Evolutionary conservation across 495 filamentous ascomycete genomes (phyloP).

Genomic region (Penicillium tannophilum): DNA sequence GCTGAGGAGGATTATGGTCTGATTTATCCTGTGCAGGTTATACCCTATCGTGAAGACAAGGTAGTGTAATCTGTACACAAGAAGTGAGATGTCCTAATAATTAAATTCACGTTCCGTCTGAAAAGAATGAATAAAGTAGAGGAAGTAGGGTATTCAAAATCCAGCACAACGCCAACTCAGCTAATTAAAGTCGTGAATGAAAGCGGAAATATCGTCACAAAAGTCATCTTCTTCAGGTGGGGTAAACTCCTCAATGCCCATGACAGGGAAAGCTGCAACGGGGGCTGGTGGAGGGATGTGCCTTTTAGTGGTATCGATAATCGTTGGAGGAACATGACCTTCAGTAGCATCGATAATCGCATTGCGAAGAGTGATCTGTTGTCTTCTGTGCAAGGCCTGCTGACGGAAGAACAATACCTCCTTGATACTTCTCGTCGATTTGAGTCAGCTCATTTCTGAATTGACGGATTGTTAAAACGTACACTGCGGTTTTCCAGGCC

Average conservation of each 20-base stretch:
- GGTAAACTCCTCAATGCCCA: background rate
- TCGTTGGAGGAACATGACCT: background rate
- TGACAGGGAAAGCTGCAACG: background rate
- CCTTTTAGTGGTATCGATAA: background rate
- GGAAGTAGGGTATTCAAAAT: background rate
- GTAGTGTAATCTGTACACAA: background rate
- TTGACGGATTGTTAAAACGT: background rate
- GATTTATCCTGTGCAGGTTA: slow-evolving; percentile 3
- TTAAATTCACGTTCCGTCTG: no score
- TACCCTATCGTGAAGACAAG: slow-evolving; percentile 2
- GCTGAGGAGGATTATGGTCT: slow-evolving; percentile 2
- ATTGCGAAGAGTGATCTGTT: background rate
- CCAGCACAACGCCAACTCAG: background rate
- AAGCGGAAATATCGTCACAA: background rate
- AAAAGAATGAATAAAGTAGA: background rate
- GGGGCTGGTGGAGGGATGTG: no score
- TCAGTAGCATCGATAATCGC: background rate
- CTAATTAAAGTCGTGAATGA: slow-evolving; percentile 2
- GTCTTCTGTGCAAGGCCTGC: slow-evolving; percentile 1
- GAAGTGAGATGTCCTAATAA: no score
- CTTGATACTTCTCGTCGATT: background rate
- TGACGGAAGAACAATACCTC: slow-evolving; percentile 2
- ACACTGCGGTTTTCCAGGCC: slow-evolving; percentile 4
- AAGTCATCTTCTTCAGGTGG: background rate
- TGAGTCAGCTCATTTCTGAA: background rate